Base-by-base conservation (phyloP, 257 asterid species). In the Coffea canephora region DNA sequence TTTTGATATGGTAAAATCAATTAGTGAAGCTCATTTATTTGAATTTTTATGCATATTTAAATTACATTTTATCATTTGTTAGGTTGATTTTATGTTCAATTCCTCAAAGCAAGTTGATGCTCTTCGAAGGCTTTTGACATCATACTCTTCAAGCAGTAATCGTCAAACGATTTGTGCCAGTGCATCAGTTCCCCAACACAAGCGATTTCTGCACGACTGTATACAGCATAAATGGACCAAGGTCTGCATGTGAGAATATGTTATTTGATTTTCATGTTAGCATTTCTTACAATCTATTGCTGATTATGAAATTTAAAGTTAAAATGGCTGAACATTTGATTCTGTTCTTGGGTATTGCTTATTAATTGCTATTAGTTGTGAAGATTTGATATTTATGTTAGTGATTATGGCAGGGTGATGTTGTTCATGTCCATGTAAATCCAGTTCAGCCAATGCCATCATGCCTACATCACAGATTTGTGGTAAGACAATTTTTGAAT, bases 211-310 rank as follows among this genome's bases (percentile, higher is more conserved):
- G 70, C 84, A 91, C 46, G 98, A 93, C 86, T 91, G 97, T 67
- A 87, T 91, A 77, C 99, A 93, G 84, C 97, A 93, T 79, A 95
- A 95, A 86, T 95, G 98, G 99, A 95, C 98, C 84, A 91, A 92
- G 96, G 99, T 95, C 78, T 36, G 80, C 76, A 14, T 78, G 78
- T 19, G 11, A 52, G 57, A 48, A 68, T 31, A 70, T 73, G 71
- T 76, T 39, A 43, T 46, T 48, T 39, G 74, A 69, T 72, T 78
- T 59, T 11, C 10, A 55, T 52, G 16, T 50, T 64, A 16, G 71
- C 74, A 62, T 74, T 54, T 48, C 65, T 77, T 77, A 46, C 61
- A 66, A 52, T 65, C 80, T 41, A 81, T 76, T 79, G 62, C 81
- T 77, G 78, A 70, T 79, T 75, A 61, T 75, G 25, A 76, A 71